Base-by-base conservation (phyloP, 371 early-diverging fungal species). In the Apophysomyces elegans region DNA sequence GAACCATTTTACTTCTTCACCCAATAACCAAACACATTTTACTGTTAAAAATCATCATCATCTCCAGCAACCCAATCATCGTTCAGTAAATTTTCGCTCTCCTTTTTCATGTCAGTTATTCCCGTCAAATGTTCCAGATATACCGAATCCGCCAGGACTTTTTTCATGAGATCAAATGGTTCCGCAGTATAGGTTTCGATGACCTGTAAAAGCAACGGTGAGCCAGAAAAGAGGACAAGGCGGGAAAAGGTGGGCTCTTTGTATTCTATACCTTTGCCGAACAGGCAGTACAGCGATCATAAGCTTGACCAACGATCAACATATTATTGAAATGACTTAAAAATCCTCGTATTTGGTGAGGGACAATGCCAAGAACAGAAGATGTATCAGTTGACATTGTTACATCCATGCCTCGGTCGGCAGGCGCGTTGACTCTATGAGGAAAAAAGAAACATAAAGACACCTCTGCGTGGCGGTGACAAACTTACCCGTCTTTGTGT, bases 301-400 rank as follows among this genome's bases (percentile, higher is more conserved):
- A 98, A 4, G 93, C 88, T 61, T 89, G 90, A 4, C 97, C 97
- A n/a, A 84, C 80, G n/a, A 98, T 86, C 35, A 92, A 62, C 67
- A 95, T 74, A 70, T 93, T 92, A 46, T 84, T 86, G 78, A 94
- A 97, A 63, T 92, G 89, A 0, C 87, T 76, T 62, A 98, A 78
- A 72, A 91, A 96, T 16, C 98, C 97, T 60, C 98, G 88, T 45
- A 98, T 91, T 78, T 96, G 97, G 75, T 98, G 99, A 39, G 95
- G 95, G 6, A 95, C 81, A 14, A 80, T 57, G 18, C 96, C 96
- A 58, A 95, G 78, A 36, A 83, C 71, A 13, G 81, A 70, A 1
- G 66, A 21, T 35, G 37, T 43, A 38, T 13, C 59, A 32, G 32
- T 64, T n/a, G 62, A 64, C 44, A 56, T 58, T 13, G 43, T 37